Evolutionary conservation across 2,329 filamentous ascomycete species (phyloP), one percentile per base, ranked within the genome.

Genomic region (Alternaria brassicae): DNA sequence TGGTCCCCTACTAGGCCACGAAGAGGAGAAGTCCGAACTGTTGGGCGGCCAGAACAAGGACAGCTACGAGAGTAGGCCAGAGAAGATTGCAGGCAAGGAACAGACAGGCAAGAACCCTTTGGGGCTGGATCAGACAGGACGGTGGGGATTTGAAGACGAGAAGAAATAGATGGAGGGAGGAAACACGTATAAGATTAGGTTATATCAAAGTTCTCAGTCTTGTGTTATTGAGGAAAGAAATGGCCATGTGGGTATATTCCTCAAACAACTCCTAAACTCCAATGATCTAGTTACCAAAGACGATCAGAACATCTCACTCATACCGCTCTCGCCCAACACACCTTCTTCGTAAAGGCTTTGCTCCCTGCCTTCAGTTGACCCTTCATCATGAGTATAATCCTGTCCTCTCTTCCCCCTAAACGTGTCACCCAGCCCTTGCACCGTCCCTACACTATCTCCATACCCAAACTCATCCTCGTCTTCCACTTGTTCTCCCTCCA

Each of bases 381-480:
- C 25, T 2, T 27, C 25, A 4, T 30, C 30, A 32, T 49, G 8
- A 13, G 3, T 21, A 23, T 30, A 54, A 1, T 19, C 55, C 15
- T 21, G 39, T n/a, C 45, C 59, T 44, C 64, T 63, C 65, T 77
- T 80, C 53, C 72, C 76, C 19, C 79, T 56, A 61, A 82, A 83
- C 2, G 81, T 83, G 62, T 83, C 81, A 3, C 82, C 79, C n/a
- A 82, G 68, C 12, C 56, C 61, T 30, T 41, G 60, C 32, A 62
- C 58, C 6, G 63, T 66, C 8, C 63, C 61, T 12, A 54, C 70
- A 49, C 60, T 73, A 34, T 62, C 70, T 3, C 72, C 73, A 27
- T 73, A 70, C 21, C 53, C 73, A 25, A 74, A 70, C 19, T 47
- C 48, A n/a, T 60, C 58, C 15, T 62, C 62, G 6, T 58, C 60